Conservation (phyloP, 139 green algal species). For the Haematococcus lacustris region DNA sequence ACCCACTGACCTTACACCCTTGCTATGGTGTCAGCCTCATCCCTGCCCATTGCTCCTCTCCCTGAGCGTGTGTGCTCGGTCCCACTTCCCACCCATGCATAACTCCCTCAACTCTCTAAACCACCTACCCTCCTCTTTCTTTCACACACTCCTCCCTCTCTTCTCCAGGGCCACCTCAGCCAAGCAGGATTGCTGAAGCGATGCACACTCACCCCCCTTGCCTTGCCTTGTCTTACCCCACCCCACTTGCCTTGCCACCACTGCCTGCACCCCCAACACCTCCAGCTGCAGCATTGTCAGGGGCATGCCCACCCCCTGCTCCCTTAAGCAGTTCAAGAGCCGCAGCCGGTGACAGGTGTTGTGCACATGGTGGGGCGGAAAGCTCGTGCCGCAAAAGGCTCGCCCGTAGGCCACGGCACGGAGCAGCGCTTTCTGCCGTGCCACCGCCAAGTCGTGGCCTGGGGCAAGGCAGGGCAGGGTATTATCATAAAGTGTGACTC, state of each 20-base stretch:
- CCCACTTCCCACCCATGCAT: too few relatives aligned
- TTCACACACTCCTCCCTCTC: too few relatives aligned
- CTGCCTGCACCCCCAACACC: slow-evolving; percentile 42
- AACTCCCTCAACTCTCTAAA: too few relatives aligned
- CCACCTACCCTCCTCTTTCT: too few relatives aligned
- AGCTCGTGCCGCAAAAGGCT: slow-evolving; percentile 45
- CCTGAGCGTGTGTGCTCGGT: too few relatives aligned
- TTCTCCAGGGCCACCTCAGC: too few relatives aligned
- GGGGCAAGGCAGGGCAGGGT: too few relatives aligned
- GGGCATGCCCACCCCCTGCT: slow-evolving; percentile 60
- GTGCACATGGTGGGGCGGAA: slow-evolving; percentile 30
- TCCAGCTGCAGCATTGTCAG: slow-evolving; percentile 72
- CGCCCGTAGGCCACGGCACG: slow-evolving; percentile 61
- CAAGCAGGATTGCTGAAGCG: neutral
- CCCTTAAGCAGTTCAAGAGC: slow-evolving; percentile 69
- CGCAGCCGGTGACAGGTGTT: slow-evolving; percentile 47
- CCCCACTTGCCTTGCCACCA: slow-evolving; percentile 62
- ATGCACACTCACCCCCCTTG: neutral
- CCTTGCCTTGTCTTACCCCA: too few relatives aligned
- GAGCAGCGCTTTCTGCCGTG: slow-evolving; percentile 39
- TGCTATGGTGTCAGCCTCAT: too few relatives aligned
- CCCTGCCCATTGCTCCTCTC: too few relatives aligned
- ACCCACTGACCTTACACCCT: too few relatives aligned
- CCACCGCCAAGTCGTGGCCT: slow-evolving; percentile 23
- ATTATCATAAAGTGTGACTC: too few relatives aligned